These are phyloP conservation scores for Coccomyxa sp. DNA, from an alignment of 139 green algal species.

Conservation along the genomic window DNA sequence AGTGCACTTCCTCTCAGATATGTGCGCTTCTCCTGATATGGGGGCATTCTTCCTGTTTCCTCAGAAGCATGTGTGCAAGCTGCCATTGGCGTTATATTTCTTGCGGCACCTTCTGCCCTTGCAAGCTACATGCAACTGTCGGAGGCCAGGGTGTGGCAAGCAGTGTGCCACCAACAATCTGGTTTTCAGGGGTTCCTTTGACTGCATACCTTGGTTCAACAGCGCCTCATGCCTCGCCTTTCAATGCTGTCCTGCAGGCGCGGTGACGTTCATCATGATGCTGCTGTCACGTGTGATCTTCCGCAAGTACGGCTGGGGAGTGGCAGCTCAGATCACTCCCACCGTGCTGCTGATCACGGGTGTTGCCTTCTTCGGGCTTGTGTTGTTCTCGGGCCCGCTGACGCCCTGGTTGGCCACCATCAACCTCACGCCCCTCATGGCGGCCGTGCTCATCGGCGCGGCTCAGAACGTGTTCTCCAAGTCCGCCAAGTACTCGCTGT, in stretches of 20 bases:
- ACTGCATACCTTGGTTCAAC: too few species aligned
- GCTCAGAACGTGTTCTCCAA: conserved; percentile 99
- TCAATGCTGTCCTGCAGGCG: conserved; percentile 44
- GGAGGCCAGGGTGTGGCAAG: too few species aligned
- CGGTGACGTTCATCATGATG: conserved; percentile 97
- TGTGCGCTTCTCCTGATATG: too few species aligned
- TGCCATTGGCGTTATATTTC: too few species aligned
- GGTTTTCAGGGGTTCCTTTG: too few species aligned
- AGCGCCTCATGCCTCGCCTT: background rate
- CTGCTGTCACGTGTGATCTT: conserved; percentile 93
- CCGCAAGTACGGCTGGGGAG: conserved; percentile 92
- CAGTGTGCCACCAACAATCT: too few species aligned
- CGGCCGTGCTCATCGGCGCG: conserved; percentile 93
- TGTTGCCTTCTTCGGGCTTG: conserved; percentile 93
- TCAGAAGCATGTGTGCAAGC: too few species aligned
- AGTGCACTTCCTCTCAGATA: too few species aligned
- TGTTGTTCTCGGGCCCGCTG: conserved; percentile 75
- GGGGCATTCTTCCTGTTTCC: too few species aligned
- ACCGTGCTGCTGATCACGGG: conserved; percentile 93
- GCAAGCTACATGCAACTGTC: too few species aligned
- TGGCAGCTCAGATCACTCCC: conserved; percentile 94
- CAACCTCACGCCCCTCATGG: conserved; percentile 91
- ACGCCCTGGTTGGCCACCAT: conserved; percentile 72
- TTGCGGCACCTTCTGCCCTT: too few species aligned
- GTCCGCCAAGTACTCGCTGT: conserved; percentile 96